Evolutionary conservation across 768 basidiomycete species (phyloP).

Genomic region (Amanita muscaria): DNA sequence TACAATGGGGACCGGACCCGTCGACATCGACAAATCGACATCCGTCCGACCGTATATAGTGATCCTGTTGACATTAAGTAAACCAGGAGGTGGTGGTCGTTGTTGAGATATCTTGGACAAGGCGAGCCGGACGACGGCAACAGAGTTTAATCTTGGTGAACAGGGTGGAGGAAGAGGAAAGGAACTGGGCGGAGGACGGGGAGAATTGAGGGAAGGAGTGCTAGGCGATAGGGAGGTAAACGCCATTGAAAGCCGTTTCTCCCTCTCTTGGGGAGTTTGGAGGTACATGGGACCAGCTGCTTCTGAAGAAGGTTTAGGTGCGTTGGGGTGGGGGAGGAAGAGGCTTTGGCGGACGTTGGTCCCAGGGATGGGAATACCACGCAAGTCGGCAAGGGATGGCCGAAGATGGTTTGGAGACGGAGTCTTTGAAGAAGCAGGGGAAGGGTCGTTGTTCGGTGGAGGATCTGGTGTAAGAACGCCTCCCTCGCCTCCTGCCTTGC

Average conservation of each 20-base stretch:
- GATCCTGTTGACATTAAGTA: conserved; percentile 21
- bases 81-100: conserved; percentile 15
- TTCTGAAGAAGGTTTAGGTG: conserved; percentile 27
- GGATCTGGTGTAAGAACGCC: conserved; percentile 13
- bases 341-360: conserved; percentile 29
- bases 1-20: conserved; percentile 51
- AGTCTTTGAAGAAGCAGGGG: conserved; percentile 9
- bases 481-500: conserved; percentile 13
- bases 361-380: conserved; percentile 20
- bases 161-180: background rate
- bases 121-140: conserved; percentile 23
- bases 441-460: conserved; percentile 5
- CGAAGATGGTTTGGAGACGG: conserved; percentile 17
- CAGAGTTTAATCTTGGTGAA: conserved; percentile 4
- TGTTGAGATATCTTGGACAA: conserved; percentile 11
- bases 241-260: conserved; percentile 1
- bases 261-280: conserved; percentile 15
- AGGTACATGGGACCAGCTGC: conserved; percentile 57
- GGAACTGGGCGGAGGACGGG: too few relatives aligned
- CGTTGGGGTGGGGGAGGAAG: conserved; percentile 39
- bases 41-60: conserved; percentile 58
- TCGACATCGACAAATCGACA: conserved; percentile 37
- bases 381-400: conserved; percentile 24
- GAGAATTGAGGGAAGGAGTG: too few relatives aligned
- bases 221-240: too few relatives aligned